Evolutionary conservation across 2,329 filamentous ascomycete genomes (phyloP).

Genomic region (Aspergillus cejpii): DNA sequence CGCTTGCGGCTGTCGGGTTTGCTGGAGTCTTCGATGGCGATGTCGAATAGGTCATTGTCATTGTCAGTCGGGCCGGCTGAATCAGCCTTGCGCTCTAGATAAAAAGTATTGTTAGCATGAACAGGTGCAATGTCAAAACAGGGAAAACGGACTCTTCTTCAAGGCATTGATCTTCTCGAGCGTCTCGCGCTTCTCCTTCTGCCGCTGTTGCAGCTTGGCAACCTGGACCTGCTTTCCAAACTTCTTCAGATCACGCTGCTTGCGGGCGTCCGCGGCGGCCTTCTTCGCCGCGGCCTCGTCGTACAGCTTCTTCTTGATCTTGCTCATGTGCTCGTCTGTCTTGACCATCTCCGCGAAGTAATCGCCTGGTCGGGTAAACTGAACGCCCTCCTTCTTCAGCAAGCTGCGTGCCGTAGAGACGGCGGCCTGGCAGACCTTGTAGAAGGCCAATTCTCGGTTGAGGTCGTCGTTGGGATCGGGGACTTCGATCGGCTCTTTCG

Average conservation of each 20-base stretch:
- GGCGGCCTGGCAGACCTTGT: constrained; percentile 78
- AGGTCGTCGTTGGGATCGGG: constrained; percentile 85
- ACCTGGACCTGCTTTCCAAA: constrained; percentile 98
- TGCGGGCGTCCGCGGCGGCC: constrained; percentile 81
- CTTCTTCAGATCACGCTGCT: constrained; percentile 93
- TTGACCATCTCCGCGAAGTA: constrained; percentile 99
- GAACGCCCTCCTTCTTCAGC: constrained; percentile 72
- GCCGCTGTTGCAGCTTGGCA: constrained; percentile 87
- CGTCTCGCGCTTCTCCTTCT: constrained; percentile 85
- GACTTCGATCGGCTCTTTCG: constrained; percentile 63
- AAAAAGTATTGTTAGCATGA: constrained; percentile 15
- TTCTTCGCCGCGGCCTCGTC: constrained; percentile 91
- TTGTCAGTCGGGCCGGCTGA: constrained; percentile 62
- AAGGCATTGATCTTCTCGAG: constrained; percentile 91
- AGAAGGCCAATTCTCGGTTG: constrained; percentile 85
- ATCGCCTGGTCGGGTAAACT: constrained; percentile 83
- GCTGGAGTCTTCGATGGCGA: constrained; percentile 67
- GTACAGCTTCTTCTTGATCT: constrained; percentile 86
- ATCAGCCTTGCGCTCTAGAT: constrained; percentile 69
- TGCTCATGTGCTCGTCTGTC: constrained; percentile 96
- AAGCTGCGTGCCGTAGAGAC: constrained; percentile 65
- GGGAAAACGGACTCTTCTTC: constrained; percentile 76
- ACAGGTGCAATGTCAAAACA: constrained; percentile 6
- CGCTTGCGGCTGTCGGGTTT: constrained; percentile 47
- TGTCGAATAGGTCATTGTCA: constrained; percentile 75